Evolutionary conservation across 2,329 filamentous ascomycete species (phyloP), one percentile per base, ranked within the genome.

Genomic region (Chaetomium olivaceum): DNA sequence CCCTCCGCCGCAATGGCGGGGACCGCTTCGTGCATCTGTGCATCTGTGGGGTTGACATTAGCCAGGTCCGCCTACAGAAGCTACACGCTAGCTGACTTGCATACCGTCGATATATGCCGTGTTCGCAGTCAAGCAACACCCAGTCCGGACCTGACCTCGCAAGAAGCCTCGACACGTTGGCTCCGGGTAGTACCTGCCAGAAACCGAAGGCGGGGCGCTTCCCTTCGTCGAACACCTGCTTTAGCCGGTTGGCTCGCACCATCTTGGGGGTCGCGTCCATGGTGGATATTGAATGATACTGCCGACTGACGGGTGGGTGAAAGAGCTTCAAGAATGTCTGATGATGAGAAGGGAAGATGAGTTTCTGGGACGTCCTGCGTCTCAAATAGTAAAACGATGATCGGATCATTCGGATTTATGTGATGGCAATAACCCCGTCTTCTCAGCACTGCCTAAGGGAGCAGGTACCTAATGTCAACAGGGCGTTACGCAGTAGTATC

Each of bases 61-160:
- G 58, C 58, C 29, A 23, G n/a, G 50, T 39, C 36, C 16, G 7
- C 3, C 60, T 23, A 27, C 27, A 11, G 46, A n/a, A 12, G 52
- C 7, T 52, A 33, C 50, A 21, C 6, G 21, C 66, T 48, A 39
- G 16, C 9, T 31, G 25, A 11, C 33, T 51, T 58, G 56, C 73
- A 62, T 73, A 82, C 81, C 82, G 68, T 83, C 82, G 50, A 86
- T 83, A 62, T 82, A n/a, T 84, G 7, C 85, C 85, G 72, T 87
- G 85, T 66, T 85, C 83, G 71, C 83, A 84, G 72, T 86, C 85
- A 29, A 86, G 84, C 74, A 89, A 79, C 11, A 91, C 84, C 82
- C 88, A 90, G 73, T 91, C 88, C 1, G 88, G 81, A 0, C 87
- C 88, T 1, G 83, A 83, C 62, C 86, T 79, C 1, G 89, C 87